Evolutionary conservation across 768 basidiomycete genomes (phyloP).

Genomic region (Suillus clintonianus): DNA sequence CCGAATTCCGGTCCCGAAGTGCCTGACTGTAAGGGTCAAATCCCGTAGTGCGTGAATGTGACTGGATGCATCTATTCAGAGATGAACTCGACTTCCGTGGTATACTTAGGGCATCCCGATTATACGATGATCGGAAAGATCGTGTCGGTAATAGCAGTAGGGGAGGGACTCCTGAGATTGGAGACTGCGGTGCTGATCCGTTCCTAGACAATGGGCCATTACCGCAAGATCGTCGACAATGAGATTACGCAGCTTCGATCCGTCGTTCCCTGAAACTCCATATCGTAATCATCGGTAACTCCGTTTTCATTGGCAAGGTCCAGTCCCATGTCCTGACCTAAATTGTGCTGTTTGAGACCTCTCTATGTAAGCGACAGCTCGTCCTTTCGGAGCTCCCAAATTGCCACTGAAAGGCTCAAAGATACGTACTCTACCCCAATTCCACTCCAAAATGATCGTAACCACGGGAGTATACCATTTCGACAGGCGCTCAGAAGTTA

Average conservation of each 20-base stretch:
- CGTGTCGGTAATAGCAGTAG: constrained; percentile 16
- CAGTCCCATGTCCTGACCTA: not conserved
- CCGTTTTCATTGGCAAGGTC: constrained; percentile 3
- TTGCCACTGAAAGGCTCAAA: not conserved
- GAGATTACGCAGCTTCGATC: not conserved
- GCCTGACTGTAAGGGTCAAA: too few species aligned
- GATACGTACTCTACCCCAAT: not conserved
- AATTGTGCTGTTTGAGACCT: not conserved
- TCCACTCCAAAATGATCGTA: not conserved
- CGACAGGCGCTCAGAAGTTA: not conserved
- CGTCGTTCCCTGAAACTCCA: not conserved
- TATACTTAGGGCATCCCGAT: constrained; percentile 7
- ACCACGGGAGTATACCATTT: not conserved
- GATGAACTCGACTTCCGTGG: not conserved
- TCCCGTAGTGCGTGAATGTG: constrained; percentile 4
- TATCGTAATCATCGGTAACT: constrained; percentile 2
- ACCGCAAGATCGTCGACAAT: constrained; percentile 4
- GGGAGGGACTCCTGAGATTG: constrained; percentile 20
- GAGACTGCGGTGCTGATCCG: constrained; percentile 22
- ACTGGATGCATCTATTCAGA: constrained; percentile 1
- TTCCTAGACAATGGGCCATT: constrained; percentile 21
- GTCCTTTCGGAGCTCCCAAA: constrained; percentile 1
- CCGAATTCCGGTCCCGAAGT: too few species aligned
- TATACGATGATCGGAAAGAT: constrained; percentile 13
- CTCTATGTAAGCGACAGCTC: too few species aligned